Evolutionary conservation across 2,329 filamentous ascomycete species (phyloP), one percentile per base, ranked within the genome.

Genomic region (Aspergillus transmontanensis): DNA sequence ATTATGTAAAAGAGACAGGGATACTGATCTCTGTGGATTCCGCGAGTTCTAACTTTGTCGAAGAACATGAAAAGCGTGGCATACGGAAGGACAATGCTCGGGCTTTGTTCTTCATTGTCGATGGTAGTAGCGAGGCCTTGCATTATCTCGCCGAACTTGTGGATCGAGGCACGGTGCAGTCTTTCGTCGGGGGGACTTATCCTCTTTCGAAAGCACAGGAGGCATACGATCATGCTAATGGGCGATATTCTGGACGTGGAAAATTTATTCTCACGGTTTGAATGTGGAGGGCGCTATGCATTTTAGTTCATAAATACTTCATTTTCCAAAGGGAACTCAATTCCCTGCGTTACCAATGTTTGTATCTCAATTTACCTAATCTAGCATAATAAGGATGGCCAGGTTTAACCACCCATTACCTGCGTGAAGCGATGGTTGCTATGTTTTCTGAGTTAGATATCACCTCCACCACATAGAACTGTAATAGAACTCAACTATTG

Each of bases 11-110:
- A 23, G 64, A 62, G 1, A 57, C 12, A 0, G 72, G 72, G 19
- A 28, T 23, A n/a, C 53, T 76, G 9, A 60, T 75, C 11, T 69
- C 72, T 9, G 69, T 75, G n/a, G 72, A 75, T 62, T 72, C 71
- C 19, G 63, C 64, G 28, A 74, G 71, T 39, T 75, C 64, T 46
- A 56, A 71, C 36, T 75, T 76, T 64, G 68, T 75, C 11, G 53
- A 64, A 14, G 65, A 68, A 56, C 72, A 75, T 62, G 21, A 45
- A 28, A 64, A 66, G 53, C 51, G 48, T 4, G 67, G 66, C 4
- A n/a, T 72, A 5, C 32, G n/a, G 1, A 71, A 65, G 51, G 61
- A 66, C 23, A 57, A 58, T 1, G 61, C 75, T 6, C 56, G 59
- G 2, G 64, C 64, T 3, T 51, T 55, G 11, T 66, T 66, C 3